phyloP scores from a whole-genome alignment of 2,329 filamentous ascomycete genomes.

The Ophiostoma montium region DNA sequence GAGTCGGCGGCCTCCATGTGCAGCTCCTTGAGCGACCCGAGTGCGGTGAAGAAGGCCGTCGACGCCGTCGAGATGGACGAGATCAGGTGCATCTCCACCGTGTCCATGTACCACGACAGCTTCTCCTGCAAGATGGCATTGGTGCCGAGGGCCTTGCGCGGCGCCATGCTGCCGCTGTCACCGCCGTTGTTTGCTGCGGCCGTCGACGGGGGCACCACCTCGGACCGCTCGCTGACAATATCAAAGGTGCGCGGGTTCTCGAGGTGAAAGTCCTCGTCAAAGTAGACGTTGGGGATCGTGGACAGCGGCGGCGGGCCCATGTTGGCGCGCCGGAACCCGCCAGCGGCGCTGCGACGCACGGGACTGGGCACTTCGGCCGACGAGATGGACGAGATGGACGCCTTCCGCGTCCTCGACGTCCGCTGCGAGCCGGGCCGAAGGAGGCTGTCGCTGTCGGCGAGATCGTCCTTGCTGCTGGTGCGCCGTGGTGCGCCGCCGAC shows the following conservation, averaged over 20 bases:
- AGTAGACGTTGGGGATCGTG: constrained; percentile 86
- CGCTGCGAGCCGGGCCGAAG: constrained; percentile 30
- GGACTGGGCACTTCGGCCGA: constrained; percentile 26
- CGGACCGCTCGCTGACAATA: constrained; percentile 87
- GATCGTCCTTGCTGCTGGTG: constrained; percentile 29
- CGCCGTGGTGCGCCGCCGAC: constrained; percentile 21
- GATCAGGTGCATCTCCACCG: constrained; percentile 92
- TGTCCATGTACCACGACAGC: constrained; percentile 99
- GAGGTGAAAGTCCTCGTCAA: constrained; percentile 85
- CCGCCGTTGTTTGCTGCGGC: constrained; percentile 39
- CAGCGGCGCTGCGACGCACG: constrained; percentile 28
- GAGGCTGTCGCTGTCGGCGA: constrained; percentile 29
- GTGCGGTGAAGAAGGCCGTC: constrained; percentile 86
- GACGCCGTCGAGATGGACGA: constrained; percentile 92
- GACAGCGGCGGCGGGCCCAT: constrained; percentile 75
- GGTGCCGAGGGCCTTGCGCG: constrained; percentile 78
- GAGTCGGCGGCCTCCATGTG: constrained; percentile 88
- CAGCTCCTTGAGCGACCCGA: constrained; percentile 79
- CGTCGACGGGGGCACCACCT: constrained; percentile 64
- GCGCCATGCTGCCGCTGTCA: constrained; percentile 27
- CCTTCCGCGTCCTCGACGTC: constrained; percentile 24
- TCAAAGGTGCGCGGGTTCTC: constrained; percentile 96
- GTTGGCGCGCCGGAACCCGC: constrained; percentile 39
- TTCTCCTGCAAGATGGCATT: constrained; percentile 98
- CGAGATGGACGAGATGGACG: constrained; percentile 33